Evolutionary conservation across 352 stramenopile genomes (phyloP).

Genomic region (Phytophthora podocarpi): DNA sequence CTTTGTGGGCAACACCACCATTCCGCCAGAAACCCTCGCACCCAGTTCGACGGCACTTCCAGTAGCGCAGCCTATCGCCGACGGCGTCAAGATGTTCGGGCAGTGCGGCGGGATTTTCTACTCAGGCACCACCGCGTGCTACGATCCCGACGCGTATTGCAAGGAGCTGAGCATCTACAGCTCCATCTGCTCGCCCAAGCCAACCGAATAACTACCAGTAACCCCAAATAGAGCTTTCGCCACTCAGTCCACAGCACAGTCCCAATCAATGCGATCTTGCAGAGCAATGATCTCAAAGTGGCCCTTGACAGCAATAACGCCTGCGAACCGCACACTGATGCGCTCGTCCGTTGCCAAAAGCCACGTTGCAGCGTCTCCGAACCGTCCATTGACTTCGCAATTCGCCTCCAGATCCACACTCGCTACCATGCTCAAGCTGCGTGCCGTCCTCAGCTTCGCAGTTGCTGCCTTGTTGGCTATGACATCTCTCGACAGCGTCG

Average conservation of each 20-base stretch:
- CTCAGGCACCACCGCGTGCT: constrained; percentile 21
- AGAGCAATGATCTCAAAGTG: no score
- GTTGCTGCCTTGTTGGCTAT: constrained; percentile 2
- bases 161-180: constrained; percentile 28
- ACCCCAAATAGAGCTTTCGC: constrained; percentile 16
- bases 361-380: background rate
- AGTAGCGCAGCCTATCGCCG: constrained; percentile 1
- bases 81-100: constrained; percentile 25
- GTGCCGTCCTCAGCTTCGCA: constrained; percentile 14
- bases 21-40: background rate
- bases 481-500: background rate
- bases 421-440: constrained; percentile 19
- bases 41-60: constrained; percentile 7
- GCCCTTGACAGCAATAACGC: constrained; percentile 1
- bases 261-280: constrained; percentile 20
- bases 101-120: constrained; percentile 32
- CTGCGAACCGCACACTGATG: no score
- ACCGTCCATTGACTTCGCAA: constrained; percentile 7
- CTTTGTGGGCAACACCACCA: background rate
- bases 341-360: constrained; percentile 16
- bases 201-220: background rate
- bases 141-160: constrained; percentile 25
- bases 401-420: constrained; percentile 10
- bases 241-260: background rate
- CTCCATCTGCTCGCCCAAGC: constrained; percentile 28